A percentile compares a stretch with the other conserved stretches of the same genome.
These are phyloP conservation scores for Phoenix roebelenii DNA, from an alignment of 176 grass and related monocot genomes.

Conservation along the genomic window DNA sequence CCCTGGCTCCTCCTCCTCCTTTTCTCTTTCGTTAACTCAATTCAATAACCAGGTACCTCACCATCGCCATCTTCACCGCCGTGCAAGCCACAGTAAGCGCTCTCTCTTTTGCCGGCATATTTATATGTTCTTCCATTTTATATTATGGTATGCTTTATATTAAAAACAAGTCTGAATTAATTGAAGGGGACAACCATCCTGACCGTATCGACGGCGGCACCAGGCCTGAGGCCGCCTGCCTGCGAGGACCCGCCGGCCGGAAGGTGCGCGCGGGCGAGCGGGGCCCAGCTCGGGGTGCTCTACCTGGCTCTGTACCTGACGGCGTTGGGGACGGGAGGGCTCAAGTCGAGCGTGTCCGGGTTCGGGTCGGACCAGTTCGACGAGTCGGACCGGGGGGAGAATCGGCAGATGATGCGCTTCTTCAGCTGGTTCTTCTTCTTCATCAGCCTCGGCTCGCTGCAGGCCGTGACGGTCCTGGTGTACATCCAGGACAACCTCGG, in stretches of 20 bases:
- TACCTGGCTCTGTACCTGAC: slow-evolving; percentile 19
- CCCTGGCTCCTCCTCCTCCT: not conserved
- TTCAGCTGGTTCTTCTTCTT: slow-evolving; percentile 25
- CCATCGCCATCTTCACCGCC: slow-evolving; percentile 17
- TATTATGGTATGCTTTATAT: no score
- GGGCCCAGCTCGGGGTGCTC: slow-evolving; percentile 14
- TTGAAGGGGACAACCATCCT: slow-evolving; percentile 9
- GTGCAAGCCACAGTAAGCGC: slow-evolving; percentile 15
- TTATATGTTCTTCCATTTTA: no score
- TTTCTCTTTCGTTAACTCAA: not conserved
- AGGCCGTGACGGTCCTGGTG: slow-evolving; percentile 13
- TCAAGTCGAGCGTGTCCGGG: slow-evolving; percentile 22
- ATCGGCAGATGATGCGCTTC: slow-evolving; percentile 22
- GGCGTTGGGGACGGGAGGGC: slow-evolving; percentile 14
- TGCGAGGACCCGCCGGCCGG: not conserved
- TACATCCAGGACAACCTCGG: slow-evolving; percentile 22
- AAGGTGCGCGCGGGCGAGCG: not conserved
- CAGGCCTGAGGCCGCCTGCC: slow-evolving; percentile 10
- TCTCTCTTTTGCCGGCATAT: no score
- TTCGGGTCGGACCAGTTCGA: slow-evolving; percentile 25
- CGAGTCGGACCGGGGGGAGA: slow-evolving; percentile 4
- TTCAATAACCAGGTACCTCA: slow-evolving; percentile 9
- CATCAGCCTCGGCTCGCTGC: slow-evolving; percentile 18
- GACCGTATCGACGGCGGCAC: slow-evolving; percentile 14
- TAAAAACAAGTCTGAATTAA: no score